phyloP scores from a whole-genome alignment of 164 flowering plant genomes.

The Aristolochia fimbriata region DNA sequence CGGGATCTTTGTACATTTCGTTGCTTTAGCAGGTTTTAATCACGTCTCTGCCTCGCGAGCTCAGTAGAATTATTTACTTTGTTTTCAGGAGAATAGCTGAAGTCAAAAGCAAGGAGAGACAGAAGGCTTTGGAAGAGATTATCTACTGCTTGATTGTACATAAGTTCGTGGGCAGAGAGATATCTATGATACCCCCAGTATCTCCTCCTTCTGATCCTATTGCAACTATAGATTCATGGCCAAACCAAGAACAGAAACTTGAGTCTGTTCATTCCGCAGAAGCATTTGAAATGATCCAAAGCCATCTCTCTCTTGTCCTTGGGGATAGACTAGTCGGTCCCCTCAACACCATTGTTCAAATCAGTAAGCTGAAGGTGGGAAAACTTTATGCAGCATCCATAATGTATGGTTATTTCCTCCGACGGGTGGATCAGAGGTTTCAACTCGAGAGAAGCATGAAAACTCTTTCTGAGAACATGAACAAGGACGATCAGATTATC shows the following conservation, averaged over 20 bases:
- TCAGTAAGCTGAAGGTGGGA: constrained; percentile 83
- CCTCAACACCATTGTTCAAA: constrained; percentile 43
- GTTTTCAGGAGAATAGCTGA: constrained; percentile 82
- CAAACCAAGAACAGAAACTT: constrained; percentile 75
- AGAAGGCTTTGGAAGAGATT: constrained; percentile 61
- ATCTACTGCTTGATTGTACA: constrained; percentile 71
- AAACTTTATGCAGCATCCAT: constrained; percentile 96
- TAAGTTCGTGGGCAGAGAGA: constrained; percentile 52
- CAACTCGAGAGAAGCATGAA: constrained; percentile 80
- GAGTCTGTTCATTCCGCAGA: constrained; percentile 75
- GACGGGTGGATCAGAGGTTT: constrained; percentile 75
- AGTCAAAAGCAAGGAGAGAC: constrained; percentile 69
- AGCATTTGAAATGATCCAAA: constrained; percentile 84
- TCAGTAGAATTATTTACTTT: too few relatives aligned
- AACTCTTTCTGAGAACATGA: constrained; percentile 48
- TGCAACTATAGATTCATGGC: constrained; percentile 73
- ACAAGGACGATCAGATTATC: constrained; percentile 20
- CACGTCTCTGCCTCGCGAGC: too few relatives aligned
- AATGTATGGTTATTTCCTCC: constrained; percentile 92
- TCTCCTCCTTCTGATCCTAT: constrained; percentile 45
- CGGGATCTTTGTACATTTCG: too few relatives aligned
- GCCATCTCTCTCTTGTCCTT: constrained; percentile 70
- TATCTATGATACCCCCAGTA: constrained; percentile 70
- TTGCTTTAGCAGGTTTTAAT: neutral
- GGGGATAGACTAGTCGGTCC: constrained; percentile 75